Percentiles rank a stretch among this genome's conserved stretches.
Evolutionary conservation across 2,329 filamentous ascomycete species (phyloP).

Genomic region (Sporothrix brasiliensis): DNA sequence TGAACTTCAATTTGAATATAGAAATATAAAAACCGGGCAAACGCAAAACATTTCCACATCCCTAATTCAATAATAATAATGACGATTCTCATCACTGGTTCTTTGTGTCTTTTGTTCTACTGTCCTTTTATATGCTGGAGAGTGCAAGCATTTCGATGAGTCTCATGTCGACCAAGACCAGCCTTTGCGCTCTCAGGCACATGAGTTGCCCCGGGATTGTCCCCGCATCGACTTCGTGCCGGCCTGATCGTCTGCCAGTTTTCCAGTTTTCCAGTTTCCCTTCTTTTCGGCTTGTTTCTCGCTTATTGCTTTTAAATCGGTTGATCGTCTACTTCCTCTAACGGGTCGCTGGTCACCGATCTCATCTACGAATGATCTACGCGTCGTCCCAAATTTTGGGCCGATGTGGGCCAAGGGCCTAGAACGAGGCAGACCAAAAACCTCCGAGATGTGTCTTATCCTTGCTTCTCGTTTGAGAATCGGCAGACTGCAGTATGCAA

Average conservation of each 20-base stretch:
- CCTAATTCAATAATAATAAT: too few species aligned
- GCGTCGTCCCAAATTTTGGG: slow-evolving; percentile 21
- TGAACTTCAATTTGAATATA: too few species aligned
- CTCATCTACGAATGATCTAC: slow-evolving; percentile 26
- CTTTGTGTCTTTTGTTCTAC: not conserved
- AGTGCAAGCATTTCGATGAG: not conserved
- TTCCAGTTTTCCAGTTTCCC: too few species aligned
- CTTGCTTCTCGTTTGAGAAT: not conserved
- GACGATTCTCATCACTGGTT: not conserved
- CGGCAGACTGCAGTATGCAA: not conserved
- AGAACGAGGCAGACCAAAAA: not conserved
- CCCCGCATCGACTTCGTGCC: not conserved
- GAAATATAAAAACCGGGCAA: too few species aligned
- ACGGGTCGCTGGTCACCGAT: not conserved
- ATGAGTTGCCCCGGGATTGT: not conserved
- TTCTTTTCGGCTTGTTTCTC: not conserved
- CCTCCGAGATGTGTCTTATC: not conserved
- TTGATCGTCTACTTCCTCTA: not conserved
- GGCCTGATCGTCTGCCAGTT: not conserved
- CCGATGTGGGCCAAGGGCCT: not conserved
- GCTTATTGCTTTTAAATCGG: not conserved
- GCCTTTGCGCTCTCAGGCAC: not conserved
- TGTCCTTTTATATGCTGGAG: not conserved
- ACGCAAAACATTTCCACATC: too few species aligned
- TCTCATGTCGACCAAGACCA: not conserved